phyloP scores from a whole-genome alignment of 1,284 basidiomycete genomes.

The Xerocomus nothofagi region DNA sequence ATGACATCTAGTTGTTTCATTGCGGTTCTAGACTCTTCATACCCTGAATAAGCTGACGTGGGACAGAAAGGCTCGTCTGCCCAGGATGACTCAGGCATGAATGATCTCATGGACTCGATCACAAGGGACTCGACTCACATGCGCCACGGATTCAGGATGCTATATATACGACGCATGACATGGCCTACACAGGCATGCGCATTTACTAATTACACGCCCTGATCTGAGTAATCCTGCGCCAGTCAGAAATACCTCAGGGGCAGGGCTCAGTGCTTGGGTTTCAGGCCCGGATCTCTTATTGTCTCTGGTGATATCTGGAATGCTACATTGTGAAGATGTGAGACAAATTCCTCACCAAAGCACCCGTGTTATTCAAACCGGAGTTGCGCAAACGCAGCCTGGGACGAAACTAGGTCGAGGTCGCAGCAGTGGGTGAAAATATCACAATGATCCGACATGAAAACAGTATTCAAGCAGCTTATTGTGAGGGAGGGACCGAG shows the following conservation, averaged over 20 bases:
- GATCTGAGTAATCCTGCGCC: too few species aligned
- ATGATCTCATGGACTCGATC: background rate
- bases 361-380: background rate
- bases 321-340: conserved; percentile 1
- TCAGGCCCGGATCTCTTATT: too few species aligned
- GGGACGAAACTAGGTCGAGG: background rate
- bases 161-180: too few species aligned
- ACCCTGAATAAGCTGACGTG: too few species aligned
- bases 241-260: too few species aligned
- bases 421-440: background rate
- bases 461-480: background rate
- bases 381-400: background rate
- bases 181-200: too few species aligned
- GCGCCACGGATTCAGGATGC: background rate
- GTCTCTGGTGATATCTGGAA: conserved; percentile 5
- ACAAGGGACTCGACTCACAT: background rate
- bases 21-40: background rate
- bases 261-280: too few species aligned
- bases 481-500: background rate
- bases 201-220: too few species aligned
- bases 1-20: background rate
- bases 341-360: background rate
- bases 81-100: too few species aligned
- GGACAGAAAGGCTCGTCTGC: background rate
- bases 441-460: too few species aligned